phyloP scores from a whole-genome alignment of 2,329 filamentous ascomycete genomes.

The Claviceps arundinis region DNA sequence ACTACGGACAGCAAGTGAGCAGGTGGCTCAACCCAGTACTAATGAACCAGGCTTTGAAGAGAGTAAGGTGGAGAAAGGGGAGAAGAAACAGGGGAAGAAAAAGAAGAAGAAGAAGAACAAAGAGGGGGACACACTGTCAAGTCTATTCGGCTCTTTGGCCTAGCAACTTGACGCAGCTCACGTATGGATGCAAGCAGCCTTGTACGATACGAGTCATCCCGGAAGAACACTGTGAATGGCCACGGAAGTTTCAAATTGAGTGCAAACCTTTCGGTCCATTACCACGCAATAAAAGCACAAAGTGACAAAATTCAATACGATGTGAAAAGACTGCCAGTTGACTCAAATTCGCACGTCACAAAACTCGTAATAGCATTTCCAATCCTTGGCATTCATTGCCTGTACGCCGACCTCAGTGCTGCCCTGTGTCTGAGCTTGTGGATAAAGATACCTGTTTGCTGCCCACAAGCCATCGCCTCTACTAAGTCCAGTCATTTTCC shows the following conservation, averaged over 20 bases:
- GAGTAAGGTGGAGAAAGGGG: conserved; percentile 25
- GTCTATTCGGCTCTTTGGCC: conserved; percentile 49
- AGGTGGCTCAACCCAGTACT: background rate
- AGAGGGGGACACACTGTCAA: conserved; percentile 58
- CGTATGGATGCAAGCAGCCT: background rate
- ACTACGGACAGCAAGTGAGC: conserved; percentile 1
- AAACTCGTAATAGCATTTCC: conserved; percentile 13
- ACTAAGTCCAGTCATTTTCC: background rate
- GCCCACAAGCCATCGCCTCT: background rate
- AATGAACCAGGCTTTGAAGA: conserved; percentile 5
- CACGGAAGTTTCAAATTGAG: background rate
- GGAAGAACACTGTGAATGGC: background rate
- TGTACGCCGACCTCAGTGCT: conserved; percentile 12
- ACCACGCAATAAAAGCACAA: background rate
- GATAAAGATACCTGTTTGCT: conserved; percentile 2
- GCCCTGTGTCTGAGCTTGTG: background rate
- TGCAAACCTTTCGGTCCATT: background rate
- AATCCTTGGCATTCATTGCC: conserved; percentile 14
- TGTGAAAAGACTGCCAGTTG: background rate
- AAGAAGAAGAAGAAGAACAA: conserved; percentile 32
- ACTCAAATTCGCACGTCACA: conserved; percentile 6
- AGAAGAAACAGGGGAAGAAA: conserved; percentile 22
- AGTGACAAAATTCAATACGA: background rate
- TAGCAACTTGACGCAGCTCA: background rate
- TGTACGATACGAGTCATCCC: background rate